phyloP scores from a whole-genome alignment of 768 basidiomycete species.

The Trametes punicea region DNA sequence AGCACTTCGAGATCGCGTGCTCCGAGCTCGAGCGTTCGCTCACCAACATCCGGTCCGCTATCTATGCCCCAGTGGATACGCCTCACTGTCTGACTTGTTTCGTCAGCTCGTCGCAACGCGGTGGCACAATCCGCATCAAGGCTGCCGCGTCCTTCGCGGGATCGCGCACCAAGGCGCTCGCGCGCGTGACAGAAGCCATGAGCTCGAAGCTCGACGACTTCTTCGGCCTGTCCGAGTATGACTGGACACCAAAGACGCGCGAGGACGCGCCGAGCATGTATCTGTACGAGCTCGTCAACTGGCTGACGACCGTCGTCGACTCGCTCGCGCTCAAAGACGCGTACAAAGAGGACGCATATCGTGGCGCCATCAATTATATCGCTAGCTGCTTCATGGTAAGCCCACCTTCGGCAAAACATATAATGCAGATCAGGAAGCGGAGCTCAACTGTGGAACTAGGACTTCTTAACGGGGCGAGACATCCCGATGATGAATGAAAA shows the following conservation, averaged over 20 bases:
- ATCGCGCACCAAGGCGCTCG: constrained; percentile 65
- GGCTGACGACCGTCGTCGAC: constrained; percentile 95
- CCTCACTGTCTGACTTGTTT: neutral
- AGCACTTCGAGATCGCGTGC: constrained; percentile 86
- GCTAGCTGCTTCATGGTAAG: constrained; percentile 85
- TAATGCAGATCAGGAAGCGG: neutral
- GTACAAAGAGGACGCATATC: constrained; percentile 89
- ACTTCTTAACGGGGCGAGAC: constrained; percentile 73
- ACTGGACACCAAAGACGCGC: constrained; percentile 77
- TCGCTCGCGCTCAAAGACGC: constrained; percentile 77
- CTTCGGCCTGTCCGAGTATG: constrained; percentile 92
- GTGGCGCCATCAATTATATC: constrained; percentile 83
- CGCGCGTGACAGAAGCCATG: constrained; percentile 79
- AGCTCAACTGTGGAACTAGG: constrained; percentile 44
- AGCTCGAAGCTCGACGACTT: constrained; percentile 92
- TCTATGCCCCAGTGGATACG: neutral
- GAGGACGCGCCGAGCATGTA: constrained; percentile 89
- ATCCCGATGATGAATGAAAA: constrained; percentile 83
- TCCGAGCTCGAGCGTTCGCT: constrained; percentile 81
- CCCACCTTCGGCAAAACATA: neutral
- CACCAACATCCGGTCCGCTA: constrained; percentile 69
- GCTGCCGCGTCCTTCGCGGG: constrained; percentile 62
- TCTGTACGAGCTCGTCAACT: constrained; percentile 91
- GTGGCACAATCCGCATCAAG: constrained; percentile 72
- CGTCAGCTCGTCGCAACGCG: constrained; percentile 73